Percentiles rank a stretch among this genome's conserved stretches.
Evolutionary conservation across 225 moss, liverwort and hornwort species (phyloP).

Genomic region (Neckera pumila): DNA sequence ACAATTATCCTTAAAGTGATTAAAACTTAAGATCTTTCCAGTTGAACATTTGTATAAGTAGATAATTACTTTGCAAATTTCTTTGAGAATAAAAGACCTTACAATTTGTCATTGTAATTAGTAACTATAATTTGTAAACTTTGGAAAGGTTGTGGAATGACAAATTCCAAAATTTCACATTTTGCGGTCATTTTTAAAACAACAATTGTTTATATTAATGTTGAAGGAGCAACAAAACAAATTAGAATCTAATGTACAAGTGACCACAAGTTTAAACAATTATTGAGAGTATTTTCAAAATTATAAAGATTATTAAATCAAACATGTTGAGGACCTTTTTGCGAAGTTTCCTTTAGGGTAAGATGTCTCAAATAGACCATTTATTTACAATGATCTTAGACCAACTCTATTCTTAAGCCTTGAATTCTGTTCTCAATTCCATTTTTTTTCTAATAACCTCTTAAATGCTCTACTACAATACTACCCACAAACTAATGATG

Average conservation of each 20-base stretch:
- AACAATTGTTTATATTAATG: background rate
- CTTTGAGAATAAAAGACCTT: background rate
- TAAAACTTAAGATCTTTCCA: background rate
- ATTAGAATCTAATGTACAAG: too few relatives aligned
- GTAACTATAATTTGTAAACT: too few relatives aligned
- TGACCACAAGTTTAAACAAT: background rate
- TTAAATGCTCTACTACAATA: background rate
- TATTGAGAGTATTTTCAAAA: background rate
- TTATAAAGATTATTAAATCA: background rate
- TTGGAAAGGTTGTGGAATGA: too few relatives aligned
- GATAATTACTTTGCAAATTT: background rate
- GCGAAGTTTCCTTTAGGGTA: accelerated
- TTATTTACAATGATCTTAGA: background rate
- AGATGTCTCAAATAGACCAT: too few relatives aligned
- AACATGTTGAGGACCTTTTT: background rate
- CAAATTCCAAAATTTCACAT: background rate
- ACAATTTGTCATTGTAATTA: too few relatives aligned
- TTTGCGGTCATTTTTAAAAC: accelerated
- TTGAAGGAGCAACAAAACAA: background rate
- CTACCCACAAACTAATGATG: background rate
- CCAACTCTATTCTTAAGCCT: background rate
- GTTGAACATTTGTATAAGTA: too few relatives aligned
- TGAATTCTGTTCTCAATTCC: background rate
- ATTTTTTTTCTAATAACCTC: background rate
- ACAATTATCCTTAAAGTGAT: accelerated